phyloP scores from a whole-genome alignment of 345 rosid genomes.

The Brassica carinata region DNA sequence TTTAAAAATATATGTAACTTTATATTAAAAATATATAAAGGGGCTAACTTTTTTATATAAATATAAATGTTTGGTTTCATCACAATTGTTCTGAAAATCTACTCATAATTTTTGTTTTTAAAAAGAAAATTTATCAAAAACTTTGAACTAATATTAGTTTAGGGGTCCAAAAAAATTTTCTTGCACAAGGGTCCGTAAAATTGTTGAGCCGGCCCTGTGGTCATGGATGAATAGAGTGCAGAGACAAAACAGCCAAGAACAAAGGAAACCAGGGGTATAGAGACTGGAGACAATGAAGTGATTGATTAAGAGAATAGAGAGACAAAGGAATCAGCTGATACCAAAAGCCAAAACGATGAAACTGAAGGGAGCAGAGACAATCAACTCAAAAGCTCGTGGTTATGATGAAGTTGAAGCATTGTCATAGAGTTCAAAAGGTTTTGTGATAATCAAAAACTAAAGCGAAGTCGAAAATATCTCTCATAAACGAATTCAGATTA shows the following conservation, averaged over 20 bases:
- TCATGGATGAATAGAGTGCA: conserved; percentile 11
- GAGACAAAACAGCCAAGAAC: conserved; percentile 10
- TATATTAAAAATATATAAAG: too few species aligned
- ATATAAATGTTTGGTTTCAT: too few species aligned
- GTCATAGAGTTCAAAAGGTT: conserved; percentile 32
- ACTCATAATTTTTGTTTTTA: too few species aligned
- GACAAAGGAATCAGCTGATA: conserved; percentile 15
- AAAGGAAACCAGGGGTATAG: conserved; percentile 26
- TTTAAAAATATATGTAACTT: too few species aligned
- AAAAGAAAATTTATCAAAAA: too few species aligned
- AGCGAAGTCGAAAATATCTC: too few species aligned
- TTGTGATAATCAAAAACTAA: neutral
- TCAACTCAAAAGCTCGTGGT: neutral
- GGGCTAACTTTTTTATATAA: too few species aligned
- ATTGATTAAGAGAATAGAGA: conserved; percentile 9
- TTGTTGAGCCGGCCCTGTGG: neutral
- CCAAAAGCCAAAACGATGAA: conserved; percentile 27
- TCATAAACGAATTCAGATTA: too few species aligned
- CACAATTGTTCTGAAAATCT: too few species aligned
- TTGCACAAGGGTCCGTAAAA: too few species aligned
- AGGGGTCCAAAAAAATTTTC: too few species aligned
- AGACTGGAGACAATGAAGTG: conserved; percentile 8
- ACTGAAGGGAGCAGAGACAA: conserved; percentile 12
- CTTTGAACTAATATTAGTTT: too few species aligned
- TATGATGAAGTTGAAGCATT: conserved; percentile 32